phyloP scores from a whole-genome alignment of 305 asterid species.

The Caryopteris hybrid region DNA sequence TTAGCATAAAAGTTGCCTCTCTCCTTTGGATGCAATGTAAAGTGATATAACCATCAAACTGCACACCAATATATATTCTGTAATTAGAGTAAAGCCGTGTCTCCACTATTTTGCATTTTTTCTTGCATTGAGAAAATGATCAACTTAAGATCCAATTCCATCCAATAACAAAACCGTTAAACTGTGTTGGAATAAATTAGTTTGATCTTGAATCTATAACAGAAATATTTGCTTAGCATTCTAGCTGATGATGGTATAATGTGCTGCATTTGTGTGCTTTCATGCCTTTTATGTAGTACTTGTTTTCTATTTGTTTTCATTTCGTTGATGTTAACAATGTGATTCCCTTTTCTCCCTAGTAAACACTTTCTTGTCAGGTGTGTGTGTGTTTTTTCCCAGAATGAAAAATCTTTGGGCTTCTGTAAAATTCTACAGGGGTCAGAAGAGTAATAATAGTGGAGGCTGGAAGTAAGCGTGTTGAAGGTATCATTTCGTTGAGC shows the following conservation, averaged over 20 bases:
- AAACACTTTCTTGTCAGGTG: too few relatives aligned
- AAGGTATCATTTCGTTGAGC: constrained; percentile 56
- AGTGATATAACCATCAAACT: background rate
- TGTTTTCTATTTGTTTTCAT: too few relatives aligned
- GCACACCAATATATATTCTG: background rate
- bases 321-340: background rate
- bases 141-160: background rate
- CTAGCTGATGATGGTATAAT: background rate
- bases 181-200: background rate
- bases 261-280: background rate
- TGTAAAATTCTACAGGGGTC: constrained; percentile 40
- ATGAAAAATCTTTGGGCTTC: background rate
- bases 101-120: background rate
- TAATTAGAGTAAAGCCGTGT: background rate
- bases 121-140: background rate
- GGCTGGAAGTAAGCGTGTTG: constrained; percentile 73
- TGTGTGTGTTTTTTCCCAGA: too few relatives aligned
- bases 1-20: background rate
- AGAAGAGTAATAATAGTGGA: constrained; percentile 66
- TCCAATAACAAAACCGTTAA: background rate
- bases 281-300: too few relatives aligned
- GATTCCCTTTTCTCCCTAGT: too few relatives aligned
- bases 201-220: background rate
- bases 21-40: background rate
- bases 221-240: background rate